Conservation (phyloP, 1,139 yeast species). For the Geotrichum fermentans region DNA sequence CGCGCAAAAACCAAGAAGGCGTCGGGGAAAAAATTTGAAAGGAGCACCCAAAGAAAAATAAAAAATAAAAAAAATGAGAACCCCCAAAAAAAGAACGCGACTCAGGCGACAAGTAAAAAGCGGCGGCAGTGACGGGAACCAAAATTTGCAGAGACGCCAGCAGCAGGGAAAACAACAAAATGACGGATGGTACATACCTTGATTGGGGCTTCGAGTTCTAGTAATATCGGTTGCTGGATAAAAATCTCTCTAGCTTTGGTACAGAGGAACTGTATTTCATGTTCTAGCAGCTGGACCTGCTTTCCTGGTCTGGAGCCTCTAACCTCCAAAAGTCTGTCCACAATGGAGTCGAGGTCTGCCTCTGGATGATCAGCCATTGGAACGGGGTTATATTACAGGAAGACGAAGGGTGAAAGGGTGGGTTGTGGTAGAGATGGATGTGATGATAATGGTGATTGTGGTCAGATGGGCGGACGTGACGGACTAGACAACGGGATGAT, state of each 20-base stretch:
- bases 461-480: no score
- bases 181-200: conserved; percentile 64
- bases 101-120: neutral
- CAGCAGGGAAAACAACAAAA: neutral
- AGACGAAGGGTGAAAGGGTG: neutral
- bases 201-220: conserved; percentile 95
- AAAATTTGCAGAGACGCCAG: neutral
- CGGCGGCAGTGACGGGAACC: neutral
- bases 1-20: no score
- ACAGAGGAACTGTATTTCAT: conserved; percentile 90
- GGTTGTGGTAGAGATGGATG: no score
- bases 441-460: conserved; percentile 3
- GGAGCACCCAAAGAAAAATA: conserved; percentile 38
- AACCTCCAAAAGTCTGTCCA: conserved; percentile 93
- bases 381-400: neutral
- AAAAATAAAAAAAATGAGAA: neutral
- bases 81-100: neutral
- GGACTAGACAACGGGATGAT: neutral
- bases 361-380: conserved; percentile 63
- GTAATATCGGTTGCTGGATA: conserved; percentile 91
- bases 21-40: no score
- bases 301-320: conserved; percentile 98
- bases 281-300: conserved; percentile 89
- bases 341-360: conserved; percentile 94
- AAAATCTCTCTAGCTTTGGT: conserved; percentile 97